Base-by-base conservation (phyloP, 192 early-diverging fungal species). In the Glomus cerebriforme region DNA sequence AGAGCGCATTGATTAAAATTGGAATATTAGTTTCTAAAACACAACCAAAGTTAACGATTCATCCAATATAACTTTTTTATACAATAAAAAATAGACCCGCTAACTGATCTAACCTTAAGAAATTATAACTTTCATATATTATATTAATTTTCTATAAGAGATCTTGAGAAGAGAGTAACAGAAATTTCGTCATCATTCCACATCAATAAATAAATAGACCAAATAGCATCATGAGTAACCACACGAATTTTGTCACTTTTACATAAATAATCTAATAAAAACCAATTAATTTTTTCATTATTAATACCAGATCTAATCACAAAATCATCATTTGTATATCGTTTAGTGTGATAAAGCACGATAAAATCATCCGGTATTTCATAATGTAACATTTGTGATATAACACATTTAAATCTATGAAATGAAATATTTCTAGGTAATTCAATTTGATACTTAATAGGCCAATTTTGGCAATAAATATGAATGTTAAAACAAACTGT, bases 211-310 rank as follows among this genome's bases (percentile, higher is more conserved):
- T 35, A 27, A 24, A 27, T 35, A 69, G 8, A 34, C 67, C 67
- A 69, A 34, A 69, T 13, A 15, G 31, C 19, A 69, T 69, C 35
- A 69, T 69, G 27, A 37, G 27, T 35, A 29, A 69, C 31, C 10
- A 67, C 65, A 5, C 65, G 65, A 13, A 67, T 35, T 35, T 69
- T 69, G 17, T 69, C 31, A 69, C 67, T 27, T 35, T 35, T 29
- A 9, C 27, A 29, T 35, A 69, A 69, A 69, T 69, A 69, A 9
- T 69, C 34, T 67, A 67, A 67, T 31, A 67, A 67, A 1, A 67
- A 24, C 5, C 34, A 2, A 69, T 69, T 35, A 6, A 27, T 27
- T 37, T 69, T 34, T 34, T 37, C 19, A 13, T 31, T 31, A 1
- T 19, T 31, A 31, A 9, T 67, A 43, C 12, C 39, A 43, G 12